These are phyloP conservation scores for Russula lepida DNA, from an alignment of 768 basidiomycete genomes.

Conservation along the genomic window DNA sequence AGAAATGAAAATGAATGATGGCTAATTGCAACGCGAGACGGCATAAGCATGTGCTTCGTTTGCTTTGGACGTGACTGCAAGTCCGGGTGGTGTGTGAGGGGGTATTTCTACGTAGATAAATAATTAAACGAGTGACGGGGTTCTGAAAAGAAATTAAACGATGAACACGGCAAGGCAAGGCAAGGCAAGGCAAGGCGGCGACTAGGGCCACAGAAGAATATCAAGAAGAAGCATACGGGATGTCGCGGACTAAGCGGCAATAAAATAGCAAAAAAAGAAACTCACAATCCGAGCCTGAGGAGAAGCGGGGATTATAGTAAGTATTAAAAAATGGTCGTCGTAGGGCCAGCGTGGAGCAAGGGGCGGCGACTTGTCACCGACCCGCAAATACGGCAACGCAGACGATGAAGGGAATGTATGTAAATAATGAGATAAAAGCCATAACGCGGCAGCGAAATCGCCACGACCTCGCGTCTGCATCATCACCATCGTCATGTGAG, in stretches of 20 bases:
- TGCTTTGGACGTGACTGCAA: not conserved
- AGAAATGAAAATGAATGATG: not conserved
- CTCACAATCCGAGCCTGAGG: slow-evolving; percentile 6
- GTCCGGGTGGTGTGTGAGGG: not conserved
- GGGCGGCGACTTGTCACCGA: slow-evolving; percentile 2
- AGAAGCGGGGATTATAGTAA: not conserved
- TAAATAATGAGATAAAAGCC: slow-evolving; percentile 57
- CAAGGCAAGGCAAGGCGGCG: no score
- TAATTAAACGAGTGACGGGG: not conserved
- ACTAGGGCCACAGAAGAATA: not conserved
- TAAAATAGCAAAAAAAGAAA: not conserved
- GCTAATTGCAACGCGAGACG: not conserved
- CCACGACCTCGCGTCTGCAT: slow-evolving; percentile 64
- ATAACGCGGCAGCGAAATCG: slow-evolving; percentile 68
- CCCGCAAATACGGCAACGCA: slow-evolving; percentile 55
- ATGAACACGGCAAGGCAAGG: not conserved
- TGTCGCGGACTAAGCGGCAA: not conserved
- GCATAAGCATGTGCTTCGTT: not conserved
- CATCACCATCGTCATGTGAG: slow-evolving; percentile 2
- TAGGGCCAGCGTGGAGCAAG: not conserved
- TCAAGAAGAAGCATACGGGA: not conserved
- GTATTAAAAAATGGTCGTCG: not conserved
- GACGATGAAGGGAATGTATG: slow-evolving; percentile 73
- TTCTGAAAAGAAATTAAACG: not conserved
- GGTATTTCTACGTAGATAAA: not conserved